Evolutionary conservation across 1,284 basidiomycete genomes (phyloP).

Genomic region (Agroathelia rolfsii): DNA sequence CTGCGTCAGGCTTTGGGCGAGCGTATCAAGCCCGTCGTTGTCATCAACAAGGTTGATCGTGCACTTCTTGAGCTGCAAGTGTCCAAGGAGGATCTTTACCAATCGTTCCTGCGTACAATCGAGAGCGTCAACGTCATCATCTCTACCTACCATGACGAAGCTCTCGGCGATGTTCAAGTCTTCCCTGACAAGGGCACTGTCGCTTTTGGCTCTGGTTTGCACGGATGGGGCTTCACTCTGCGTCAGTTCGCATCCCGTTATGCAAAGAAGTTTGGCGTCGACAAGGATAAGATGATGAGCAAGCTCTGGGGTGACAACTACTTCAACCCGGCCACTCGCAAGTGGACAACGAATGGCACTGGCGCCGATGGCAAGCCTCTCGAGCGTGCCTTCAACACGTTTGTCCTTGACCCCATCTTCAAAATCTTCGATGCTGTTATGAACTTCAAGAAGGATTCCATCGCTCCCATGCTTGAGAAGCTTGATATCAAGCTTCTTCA

Average conservation of each 20-base stretch:
- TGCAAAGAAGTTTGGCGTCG: conserved; percentile 98
- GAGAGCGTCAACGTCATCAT: conserved; percentile 99
- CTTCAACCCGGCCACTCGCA: conserved; percentile 97
- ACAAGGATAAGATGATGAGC: conserved; percentile 96
- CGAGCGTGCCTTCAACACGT: conserved; percentile 91
- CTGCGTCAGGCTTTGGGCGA: conserved; percentile 95
- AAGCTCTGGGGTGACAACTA: conserved; percentile 99
- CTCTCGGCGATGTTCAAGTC: conserved; percentile 97
- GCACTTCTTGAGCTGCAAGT: conserved; percentile 98
- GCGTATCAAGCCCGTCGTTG: conserved; percentile 98
- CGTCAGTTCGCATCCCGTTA: conserved; percentile 95
- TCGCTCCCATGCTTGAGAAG: conserved; percentile 86
- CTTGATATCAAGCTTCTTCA: conserved; percentile 87
- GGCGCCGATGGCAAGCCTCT: conserved; percentile 83
- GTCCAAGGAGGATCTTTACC: conserved; percentile 94
- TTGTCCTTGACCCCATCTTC: conserved; percentile 99
- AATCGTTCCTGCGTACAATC: conserved; percentile 96
- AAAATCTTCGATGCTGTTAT: conserved; percentile 98
- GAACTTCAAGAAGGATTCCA: conserved; percentile 98
- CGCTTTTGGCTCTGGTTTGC: conserved; percentile 98
- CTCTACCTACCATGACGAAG: conserved; percentile 92
- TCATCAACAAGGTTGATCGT: conserved; percentile 99
- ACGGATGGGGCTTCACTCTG: conserved; percentile 99
- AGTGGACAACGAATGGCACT: conserved; percentile 82
- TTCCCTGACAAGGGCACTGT: conserved; percentile 99